Evolutionary conservation across 768 basidiomycete genomes (phyloP).

Genomic region (Tylopilus balloui): DNA sequence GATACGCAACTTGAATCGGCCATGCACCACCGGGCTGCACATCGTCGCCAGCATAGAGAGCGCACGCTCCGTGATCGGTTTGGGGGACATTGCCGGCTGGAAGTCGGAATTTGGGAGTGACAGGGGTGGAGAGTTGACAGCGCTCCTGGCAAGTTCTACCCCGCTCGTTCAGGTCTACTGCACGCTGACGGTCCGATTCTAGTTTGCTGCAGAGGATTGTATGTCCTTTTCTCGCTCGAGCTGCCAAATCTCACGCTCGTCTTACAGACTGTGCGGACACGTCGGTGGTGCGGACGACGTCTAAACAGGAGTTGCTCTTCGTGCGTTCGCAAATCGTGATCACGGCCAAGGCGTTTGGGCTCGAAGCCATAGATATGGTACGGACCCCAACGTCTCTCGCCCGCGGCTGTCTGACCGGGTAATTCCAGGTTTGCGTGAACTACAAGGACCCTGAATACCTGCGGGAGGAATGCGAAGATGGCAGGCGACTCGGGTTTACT

Average conservation of each 20-base stretch:
- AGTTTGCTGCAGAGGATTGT: constrained; percentile 98
- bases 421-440: constrained; percentile 73
- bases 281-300: constrained; percentile 68
- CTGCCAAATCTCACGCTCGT: constrained; percentile 1
- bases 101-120: constrained; percentile 42
- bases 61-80: constrained; percentile 61
- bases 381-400: constrained; percentile 2
- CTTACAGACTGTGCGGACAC: constrained; percentile 85
- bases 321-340: constrained; percentile 80
- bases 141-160: constrained; percentile 47
- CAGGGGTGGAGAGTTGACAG: constrained; percentile 52
- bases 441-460: constrained; percentile 71
- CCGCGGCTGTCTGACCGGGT: not conserved
- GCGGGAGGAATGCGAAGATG: constrained; percentile 73
- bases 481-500: constrained; percentile 78
- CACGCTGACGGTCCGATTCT: not conserved
- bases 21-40: constrained; percentile 39
- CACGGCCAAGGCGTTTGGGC: constrained; percentile 75
- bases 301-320: constrained; percentile 73
- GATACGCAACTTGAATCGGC: constrained; percentile 17
- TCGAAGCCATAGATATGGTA: constrained; percentile 91
- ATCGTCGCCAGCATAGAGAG: constrained; percentile 86
- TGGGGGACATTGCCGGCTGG: constrained; percentile 71
- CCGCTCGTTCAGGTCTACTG: not conserved
- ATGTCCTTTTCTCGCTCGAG: constrained; percentile 20